phyloP scores from a whole-genome alignment of 2,329 filamentous ascomycete species.

The Aspergillus phoenicis region DNA sequence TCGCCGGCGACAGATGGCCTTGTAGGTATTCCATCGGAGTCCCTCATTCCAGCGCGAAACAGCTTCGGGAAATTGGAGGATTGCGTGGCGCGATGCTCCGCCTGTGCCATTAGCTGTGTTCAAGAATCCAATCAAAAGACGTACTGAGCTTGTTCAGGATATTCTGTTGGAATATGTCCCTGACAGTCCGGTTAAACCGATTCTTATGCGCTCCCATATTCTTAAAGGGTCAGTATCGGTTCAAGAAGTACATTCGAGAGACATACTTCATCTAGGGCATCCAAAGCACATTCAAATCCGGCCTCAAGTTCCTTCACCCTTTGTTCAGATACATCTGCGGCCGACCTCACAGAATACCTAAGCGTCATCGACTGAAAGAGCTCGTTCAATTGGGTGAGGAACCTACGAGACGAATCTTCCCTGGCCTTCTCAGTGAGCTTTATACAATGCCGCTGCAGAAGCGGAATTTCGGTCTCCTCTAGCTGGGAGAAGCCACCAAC shows the following conservation, averaged over 20 bases:
- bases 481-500: slow-evolving; percentile 56
- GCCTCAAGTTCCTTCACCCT: too few species aligned
- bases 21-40: slow-evolving; percentile 57
- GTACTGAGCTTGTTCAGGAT: slow-evolving; percentile 11
- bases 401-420: slow-evolving; percentile 48
- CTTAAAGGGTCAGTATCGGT: too few species aligned
- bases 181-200: too few species aligned
- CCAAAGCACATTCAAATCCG: too few species aligned
- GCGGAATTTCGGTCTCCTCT: slow-evolving; percentile 62
- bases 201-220: too few species aligned
- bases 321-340: too few species aligned
- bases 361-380: slow-evolving; percentile 57
- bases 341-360: slow-evolving; percentile 43
- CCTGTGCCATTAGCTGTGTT: background rate
- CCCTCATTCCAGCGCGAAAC: slow-evolving; percentile 51
- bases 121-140: background rate
- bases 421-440: slow-evolving; percentile 58
- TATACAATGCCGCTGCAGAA: slow-evolving; percentile 61
- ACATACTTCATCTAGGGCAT: too few species aligned
- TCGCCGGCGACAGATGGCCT: slow-evolving; percentile 56
- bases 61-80: slow-evolving; percentile 33
- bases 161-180: background rate
- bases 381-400: slow-evolving; percentile 56
- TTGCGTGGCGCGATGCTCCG: slow-evolving; percentile 11
- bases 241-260: too few species aligned